These are phyloP conservation scores for Colletotrichum chlorophyti DNA, from an alignment of 2,329 filamentous ascomycete genomes.

Conservation along the genomic window DNA sequence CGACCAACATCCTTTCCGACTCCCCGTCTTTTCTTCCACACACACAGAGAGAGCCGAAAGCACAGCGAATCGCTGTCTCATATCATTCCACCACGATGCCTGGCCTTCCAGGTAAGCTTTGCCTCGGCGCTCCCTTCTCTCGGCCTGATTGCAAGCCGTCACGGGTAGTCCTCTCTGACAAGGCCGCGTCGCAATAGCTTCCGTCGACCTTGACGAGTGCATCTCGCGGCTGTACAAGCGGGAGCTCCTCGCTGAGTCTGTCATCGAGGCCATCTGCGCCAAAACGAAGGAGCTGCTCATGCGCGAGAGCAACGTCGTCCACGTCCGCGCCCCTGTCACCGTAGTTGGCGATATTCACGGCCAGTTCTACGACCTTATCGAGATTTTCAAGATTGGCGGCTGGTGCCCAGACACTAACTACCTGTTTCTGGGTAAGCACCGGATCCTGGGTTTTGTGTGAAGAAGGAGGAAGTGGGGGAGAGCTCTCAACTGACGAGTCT, in stretches of 20 bases:
- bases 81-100: constrained; percentile 54
- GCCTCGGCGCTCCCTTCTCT: not conserved
- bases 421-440: constrained; percentile 80
- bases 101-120: constrained; percentile 57
- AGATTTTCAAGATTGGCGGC: constrained; percentile 98
- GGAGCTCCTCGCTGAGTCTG: constrained; percentile 94
- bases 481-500: not conserved
- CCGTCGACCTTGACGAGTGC: constrained; percentile 98
- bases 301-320: constrained; percentile 99
- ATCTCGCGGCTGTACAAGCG: constrained; percentile 97
- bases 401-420: constrained; percentile 99
- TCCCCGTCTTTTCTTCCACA: not conserved
- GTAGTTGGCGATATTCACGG: constrained; percentile 99
- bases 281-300: constrained; percentile 99
- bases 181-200: constrained; percentile 61
- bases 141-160: not conserved
- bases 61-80: not conserved
- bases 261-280: constrained; percentile 98
- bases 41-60: not conserved
- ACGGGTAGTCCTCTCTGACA: constrained; percentile 10
- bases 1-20: not conserved
- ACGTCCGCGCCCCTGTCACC: constrained; percentile 93
- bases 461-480: not conserved
- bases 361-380: constrained; percentile 98
- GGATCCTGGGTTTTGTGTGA: not conserved